Percentiles rank a stretch among this genome's conserved stretches.
Conservation (phyloP, 179 eudicot species). For the Corrigiola litoralis region DNA sequence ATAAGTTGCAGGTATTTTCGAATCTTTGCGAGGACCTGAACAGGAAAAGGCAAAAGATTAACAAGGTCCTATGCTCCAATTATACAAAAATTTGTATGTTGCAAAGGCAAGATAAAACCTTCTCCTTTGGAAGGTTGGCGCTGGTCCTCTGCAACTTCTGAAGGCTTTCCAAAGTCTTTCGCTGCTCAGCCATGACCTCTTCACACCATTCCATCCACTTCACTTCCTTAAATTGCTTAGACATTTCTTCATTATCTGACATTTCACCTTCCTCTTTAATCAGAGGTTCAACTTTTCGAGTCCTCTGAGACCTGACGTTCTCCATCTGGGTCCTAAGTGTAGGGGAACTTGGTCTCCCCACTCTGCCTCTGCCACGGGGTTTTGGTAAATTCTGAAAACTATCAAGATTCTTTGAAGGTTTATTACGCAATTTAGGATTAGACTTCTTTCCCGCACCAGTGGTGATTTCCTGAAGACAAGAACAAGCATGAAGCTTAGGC, state of each 20-base stretch:
- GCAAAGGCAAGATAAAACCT: slow-evolving; percentile 42
- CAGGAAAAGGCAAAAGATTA: slow-evolving; percentile 1
- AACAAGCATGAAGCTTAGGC: slow-evolving; percentile 7
- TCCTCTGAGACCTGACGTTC: slow-evolving; percentile 42
- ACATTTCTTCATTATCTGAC: slow-evolving; percentile 95
- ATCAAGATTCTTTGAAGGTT: slow-evolving; percentile 57
- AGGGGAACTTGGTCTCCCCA: slow-evolving; percentile 50
- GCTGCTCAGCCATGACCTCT: slow-evolving; percentile 79
- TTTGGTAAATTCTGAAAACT: slow-evolving; percentile 27
- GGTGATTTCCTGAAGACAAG: slow-evolving; percentile 58
- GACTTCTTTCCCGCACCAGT: slow-evolving; percentile 66
- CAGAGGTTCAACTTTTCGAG: slow-evolving; percentile 67
- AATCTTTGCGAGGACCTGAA: slow-evolving; percentile 82
- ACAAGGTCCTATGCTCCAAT: background rate
- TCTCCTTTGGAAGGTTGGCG: slow-evolving; percentile 90
- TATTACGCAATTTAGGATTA: slow-evolving; percentile 55
- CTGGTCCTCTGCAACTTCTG: slow-evolving; percentile 85
- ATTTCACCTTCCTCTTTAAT: slow-evolving; percentile 99
- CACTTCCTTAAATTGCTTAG: slow-evolving; percentile 98
- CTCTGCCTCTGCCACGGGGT: slow-evolving; percentile 51
- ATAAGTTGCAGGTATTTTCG: slow-evolving; percentile 88
- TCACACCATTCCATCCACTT: slow-evolving; percentile 99
- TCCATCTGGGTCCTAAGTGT: slow-evolving; percentile 32
- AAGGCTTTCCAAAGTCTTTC: slow-evolving; percentile 84
- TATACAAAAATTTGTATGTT: background rate